These are phyloP conservation scores for Collybia mongolica DNA, from an alignment of 768 basidiomycete genomes.

Conservation along the genomic window DNA sequence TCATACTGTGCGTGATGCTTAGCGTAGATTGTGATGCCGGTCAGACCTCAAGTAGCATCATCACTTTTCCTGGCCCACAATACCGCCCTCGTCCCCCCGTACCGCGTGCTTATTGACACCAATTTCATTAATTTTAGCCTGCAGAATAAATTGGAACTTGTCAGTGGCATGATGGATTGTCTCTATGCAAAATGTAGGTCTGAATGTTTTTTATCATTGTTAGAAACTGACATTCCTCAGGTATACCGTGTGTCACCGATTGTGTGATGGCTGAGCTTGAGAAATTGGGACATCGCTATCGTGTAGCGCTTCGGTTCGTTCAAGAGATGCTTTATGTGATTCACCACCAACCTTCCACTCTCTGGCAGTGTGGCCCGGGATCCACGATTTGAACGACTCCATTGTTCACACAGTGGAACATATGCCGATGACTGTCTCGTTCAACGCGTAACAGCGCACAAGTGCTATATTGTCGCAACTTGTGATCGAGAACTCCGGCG, in stretches of 20 bases:
- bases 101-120: constrained; percentile 96
- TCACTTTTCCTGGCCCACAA: constrained; percentile 96
- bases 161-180: constrained; percentile 99
- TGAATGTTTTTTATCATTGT: background rate
- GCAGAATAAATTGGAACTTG: constrained; percentile 95
- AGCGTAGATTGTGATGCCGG: background rate
- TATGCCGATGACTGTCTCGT: constrained; percentile 99
- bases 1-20: constrained; percentile 2
- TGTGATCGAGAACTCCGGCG: constrained; percentile 94
- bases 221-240: constrained; percentile 36
- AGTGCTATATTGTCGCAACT: constrained; percentile 96
- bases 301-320: constrained; percentile 87
- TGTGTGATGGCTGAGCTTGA: constrained; percentile 99
- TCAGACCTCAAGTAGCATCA: constrained; percentile 82
- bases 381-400: constrained; percentile 92
- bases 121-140: constrained; percentile 99
- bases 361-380: constrained; percentile 84
- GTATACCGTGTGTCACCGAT: constrained; percentile 98
- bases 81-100: constrained; percentile 93
- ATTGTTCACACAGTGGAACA: constrained; percentile 92
- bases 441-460: constrained; percentile 91
- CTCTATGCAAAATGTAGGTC: constrained; percentile 90
- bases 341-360: too few relatives aligned
- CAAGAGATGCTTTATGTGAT: background rate
- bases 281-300: constrained; percentile 94